Evolutionary conservation across 2,329 filamentous ascomycete genomes (phyloP), one percentile per base, ranked within the genome.

Genomic region (Colletotrichum lupini): DNA sequence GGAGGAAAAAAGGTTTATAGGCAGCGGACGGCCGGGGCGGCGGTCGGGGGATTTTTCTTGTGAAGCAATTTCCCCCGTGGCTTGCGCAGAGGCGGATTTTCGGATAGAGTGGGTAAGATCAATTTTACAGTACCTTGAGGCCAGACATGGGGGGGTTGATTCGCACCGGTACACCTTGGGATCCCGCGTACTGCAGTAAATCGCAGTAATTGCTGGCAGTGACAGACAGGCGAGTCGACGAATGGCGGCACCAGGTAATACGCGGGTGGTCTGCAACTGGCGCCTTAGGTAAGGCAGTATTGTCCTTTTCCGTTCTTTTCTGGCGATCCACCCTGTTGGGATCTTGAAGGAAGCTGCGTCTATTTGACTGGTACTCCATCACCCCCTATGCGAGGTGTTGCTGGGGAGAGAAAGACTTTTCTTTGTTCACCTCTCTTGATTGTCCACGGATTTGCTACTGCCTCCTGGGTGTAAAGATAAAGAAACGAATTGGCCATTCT

Each of bases 31-130:
- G 42, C 19, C 42, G 42, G 42, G 42, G 42, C 42, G 60, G 71
- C 61, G 56, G 67, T 73, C 66, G 70, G 66, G 66, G 66, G 66
- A n/a, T 57, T 70, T 69, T 69, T 73, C 67, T 63, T 59, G 68
- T 62, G 49, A 52, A 68, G 26, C 49, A 71, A 70, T 68, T 68
- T 73, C 60, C 65, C 65, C 67, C 63, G 68, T 72, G 68, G 68
- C 68, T 72, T 67, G 68, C 55, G 37, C 57, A 63, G 63, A 68
- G 56, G 69, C 58, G 69, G 65, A 67, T 60, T 70, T 57, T 19
- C 61, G 28, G 49, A 55, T 61, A 73, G 67, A 62, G 70, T 73
- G 70, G 70, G 28, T 52, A 60, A 37, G 32, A 28, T 64, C 60
- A 73, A 61, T 65, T 68, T 61, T 42, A 42, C 37, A 42, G 14